phyloP scores from a whole-genome alignment of 192 early-diverging fungal species.

The Backusella westeae region DNA sequence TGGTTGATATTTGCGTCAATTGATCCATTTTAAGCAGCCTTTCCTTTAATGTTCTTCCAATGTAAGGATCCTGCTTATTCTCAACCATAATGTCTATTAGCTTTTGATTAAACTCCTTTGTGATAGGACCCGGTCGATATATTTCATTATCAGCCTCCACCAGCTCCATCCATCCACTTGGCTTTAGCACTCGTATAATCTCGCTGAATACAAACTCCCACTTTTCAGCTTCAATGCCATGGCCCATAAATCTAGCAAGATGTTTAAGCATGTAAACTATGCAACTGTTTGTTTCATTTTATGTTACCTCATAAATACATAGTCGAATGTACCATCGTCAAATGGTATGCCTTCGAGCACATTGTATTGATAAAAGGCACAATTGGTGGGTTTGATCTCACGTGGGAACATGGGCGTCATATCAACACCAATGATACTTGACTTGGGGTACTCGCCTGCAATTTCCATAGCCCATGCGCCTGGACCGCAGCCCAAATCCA shows the following conservation, averaged over 20 bases:
- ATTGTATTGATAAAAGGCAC: constrained; percentile 33
- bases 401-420: constrained; percentile 27
- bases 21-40: constrained; percentile 5
- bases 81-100: constrained; percentile 13
- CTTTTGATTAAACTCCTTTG: constrained; percentile 16
- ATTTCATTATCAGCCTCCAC: constrained; percentile 34
- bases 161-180: constrained; percentile 52
- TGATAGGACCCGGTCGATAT: constrained; percentile 31
- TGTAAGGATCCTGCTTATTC: constrained; percentile 24
- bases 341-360: constrained; percentile 33
- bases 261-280: too few relatives aligned
- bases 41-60: constrained; percentile 21
- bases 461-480: constrained; percentile 43
- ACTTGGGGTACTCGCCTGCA: constrained; percentile 41
- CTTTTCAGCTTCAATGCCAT: constrained; percentile 33
- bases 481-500: constrained; percentile 41
- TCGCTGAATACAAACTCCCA: constrained; percentile 42
- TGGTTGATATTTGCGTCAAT: constrained; percentile 15
- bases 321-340: constrained; percentile 49
- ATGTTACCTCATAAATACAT: constrained; percentile 43
- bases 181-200: constrained; percentile 46
- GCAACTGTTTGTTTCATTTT: background rate
- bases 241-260: constrained; percentile 25
- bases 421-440: constrained; percentile 37
- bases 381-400: constrained; percentile 34